Base-by-base conservation (phyloP, 2,329 filamentous ascomycete species). In the Colletotrichum sp. region DNA sequence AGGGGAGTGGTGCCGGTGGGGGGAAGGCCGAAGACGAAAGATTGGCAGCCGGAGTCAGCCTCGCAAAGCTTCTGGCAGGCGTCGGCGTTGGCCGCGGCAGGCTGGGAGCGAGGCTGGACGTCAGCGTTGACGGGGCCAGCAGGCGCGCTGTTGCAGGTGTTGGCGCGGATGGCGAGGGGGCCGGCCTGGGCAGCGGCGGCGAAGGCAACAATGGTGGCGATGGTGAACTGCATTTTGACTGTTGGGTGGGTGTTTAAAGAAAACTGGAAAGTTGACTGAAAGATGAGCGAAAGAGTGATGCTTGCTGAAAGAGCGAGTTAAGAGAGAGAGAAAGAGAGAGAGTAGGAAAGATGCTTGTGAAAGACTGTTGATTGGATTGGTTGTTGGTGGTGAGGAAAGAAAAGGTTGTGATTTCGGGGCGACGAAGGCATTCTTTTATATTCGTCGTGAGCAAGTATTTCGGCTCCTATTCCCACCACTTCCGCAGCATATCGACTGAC, bases 61-160 rank as follows among this genome's bases (percentile, higher is more conserved):
- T 71, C 68, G 68, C 72, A 75, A 15, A 59, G 66, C 72, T 75
- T 70, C 32, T 66, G 57, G 72, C 72, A 75, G 26, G 72, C 72
- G 8, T 71, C 67, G 10, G 72, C 72, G 34, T 59, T 75, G n/a
- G 59, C 36, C 12, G 67, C 67, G 49, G 34, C 49, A n/a, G 72
- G 67, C 72, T 75, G 72, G 21, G 67, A 71, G 34, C 55, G 55
- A n/a, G 71, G 71, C 16, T 8, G 24, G 21, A 73, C 71, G 39
- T 39, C 30, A 66, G 55, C 55, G 30, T 60, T 63, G 18, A 55
- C 36, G 21, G 57, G 65, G 55, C 71, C 65, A 18, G 64, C 24
- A n/a, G 71, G 71, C 3, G 71, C 71, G 10, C 18, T 24, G 71
- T 73, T 73, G 65, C 65, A 73, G 21, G n/a, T 32, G 64, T 73